Percentiles rank a stretch among this genome's conserved stretches.
These are phyloP conservation scores for Herpetomonas tarakana DNA, from an alignment of 208 protist genomes.

Conservation along the genomic window DNA sequence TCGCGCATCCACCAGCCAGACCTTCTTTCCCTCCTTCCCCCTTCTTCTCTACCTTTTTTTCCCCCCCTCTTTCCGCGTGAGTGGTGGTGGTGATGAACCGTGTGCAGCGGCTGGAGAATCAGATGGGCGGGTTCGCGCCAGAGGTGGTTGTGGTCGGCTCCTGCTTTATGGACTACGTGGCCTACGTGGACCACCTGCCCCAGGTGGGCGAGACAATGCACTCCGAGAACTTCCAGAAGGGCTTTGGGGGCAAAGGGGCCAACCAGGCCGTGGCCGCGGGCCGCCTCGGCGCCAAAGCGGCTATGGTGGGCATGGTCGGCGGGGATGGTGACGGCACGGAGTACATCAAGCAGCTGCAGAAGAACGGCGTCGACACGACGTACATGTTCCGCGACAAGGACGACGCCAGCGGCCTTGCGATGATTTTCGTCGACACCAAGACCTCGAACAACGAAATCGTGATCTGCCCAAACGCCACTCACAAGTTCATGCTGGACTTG, in stretches of 20 bases:
- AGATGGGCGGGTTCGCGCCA: constrained; percentile 37
- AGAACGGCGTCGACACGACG: constrained; percentile 77
- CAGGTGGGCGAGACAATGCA: constrained; percentile 92
- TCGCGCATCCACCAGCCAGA: no score
- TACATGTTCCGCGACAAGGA: constrained; percentile 52
- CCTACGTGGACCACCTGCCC: constrained; percentile 85
- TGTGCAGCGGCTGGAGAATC: constrained; percentile 35
- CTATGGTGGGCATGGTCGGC: constrained; percentile 89
- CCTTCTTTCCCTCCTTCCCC: no score
- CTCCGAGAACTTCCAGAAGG: constrained; percentile 76
- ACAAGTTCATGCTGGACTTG: constrained; percentile 51
- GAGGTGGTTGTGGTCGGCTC: constrained; percentile 85
- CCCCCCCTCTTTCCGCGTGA: neutral
- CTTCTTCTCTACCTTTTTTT: constrained; percentile 4
- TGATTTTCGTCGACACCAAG: constrained; percentile 88
- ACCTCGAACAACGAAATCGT: constrained; percentile 91
- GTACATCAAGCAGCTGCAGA: constrained; percentile 79
- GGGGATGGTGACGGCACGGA: constrained; percentile 79
- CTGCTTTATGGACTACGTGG: constrained; percentile 90
- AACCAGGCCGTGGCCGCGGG: constrained; percentile 90
- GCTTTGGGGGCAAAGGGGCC: constrained; percentile 94
- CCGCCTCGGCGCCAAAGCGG: constrained; percentile 74
- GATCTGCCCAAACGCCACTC: constrained; percentile 89
- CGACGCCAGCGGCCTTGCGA: constrained; percentile 79
- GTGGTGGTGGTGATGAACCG: constrained; percentile 36